phyloP scores from a whole-genome alignment of 768 basidiomycete species.

The Dioszegia hungarica region DNA sequence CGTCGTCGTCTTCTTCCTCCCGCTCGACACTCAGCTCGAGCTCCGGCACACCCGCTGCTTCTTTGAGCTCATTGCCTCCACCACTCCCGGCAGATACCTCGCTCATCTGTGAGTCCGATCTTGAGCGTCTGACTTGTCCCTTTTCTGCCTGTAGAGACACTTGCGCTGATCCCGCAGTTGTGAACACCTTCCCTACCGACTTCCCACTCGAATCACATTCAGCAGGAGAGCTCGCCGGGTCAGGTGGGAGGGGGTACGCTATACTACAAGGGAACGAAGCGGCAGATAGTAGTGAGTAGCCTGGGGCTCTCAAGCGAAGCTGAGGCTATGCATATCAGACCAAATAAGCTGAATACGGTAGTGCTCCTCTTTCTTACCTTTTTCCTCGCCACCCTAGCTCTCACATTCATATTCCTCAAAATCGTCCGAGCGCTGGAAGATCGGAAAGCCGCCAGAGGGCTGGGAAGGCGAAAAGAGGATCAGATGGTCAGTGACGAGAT shows the following conservation, averaged over 20 bases:
- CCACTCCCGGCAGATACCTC: not conserved
- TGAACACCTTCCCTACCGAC: constrained; percentile 26
- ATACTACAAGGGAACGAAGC: constrained; percentile 16
- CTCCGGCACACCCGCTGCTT: not conserved
- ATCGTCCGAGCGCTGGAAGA: constrained; percentile 6
- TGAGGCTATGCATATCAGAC: too few species aligned
- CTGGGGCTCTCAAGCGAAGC: too few species aligned
- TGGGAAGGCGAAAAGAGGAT: constrained; percentile 15
- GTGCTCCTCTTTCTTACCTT: constrained; percentile 28
- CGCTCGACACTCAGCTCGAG: too few species aligned
- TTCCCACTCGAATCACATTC: constrained; percentile 24
- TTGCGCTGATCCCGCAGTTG: too few species aligned
- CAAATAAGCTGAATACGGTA: too few species aligned
- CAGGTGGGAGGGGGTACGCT: constrained; percentile 12
- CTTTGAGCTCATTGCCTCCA: not conserved
- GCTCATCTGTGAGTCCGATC: not conserved
- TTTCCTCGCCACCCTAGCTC: constrained; percentile 8
- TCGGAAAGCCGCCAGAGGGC: not conserved
- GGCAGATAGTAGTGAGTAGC: constrained; percentile 29
- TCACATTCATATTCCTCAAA: constrained; percentile 17
- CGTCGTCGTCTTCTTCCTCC: too few species aligned
- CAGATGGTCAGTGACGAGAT: constrained; percentile 30
- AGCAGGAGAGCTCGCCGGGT: not conserved
- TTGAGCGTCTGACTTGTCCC: too few species aligned
- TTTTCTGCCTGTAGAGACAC: too few species aligned